Evolutionary conservation across 202 grass and related monocot genomes (phyloP).

Genomic region (Carex arenaria): DNA sequence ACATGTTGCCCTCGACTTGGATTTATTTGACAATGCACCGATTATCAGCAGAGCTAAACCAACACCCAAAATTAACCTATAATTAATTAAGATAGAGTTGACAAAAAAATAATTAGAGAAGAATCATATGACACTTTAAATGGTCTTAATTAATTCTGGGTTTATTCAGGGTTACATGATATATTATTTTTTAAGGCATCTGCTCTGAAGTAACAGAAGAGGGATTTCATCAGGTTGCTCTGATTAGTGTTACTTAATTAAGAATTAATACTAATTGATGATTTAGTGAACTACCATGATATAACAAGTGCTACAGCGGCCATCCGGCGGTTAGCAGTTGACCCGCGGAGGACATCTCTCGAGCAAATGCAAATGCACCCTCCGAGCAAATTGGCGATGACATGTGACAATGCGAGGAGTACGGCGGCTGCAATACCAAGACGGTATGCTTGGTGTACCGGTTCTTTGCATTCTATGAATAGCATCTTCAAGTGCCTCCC

Average conservation of each 20-base stretch:
- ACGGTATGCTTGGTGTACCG: conserved; percentile 64
- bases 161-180: no score
- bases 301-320: conserved; percentile 41
- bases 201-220: no score
- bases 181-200: no score
- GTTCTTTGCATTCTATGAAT: conserved; percentile 74
- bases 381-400: conserved; percentile 56
- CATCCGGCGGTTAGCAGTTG: conserved; percentile 53
- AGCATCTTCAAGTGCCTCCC: conserved; percentile 45
- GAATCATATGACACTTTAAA: neutral
- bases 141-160: neutral
- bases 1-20: conserved; percentile 43
- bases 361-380: conserved; percentile 64
- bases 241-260: neutral
- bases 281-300: conserved; percentile 43
- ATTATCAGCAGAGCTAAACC: conserved; percentile 55
- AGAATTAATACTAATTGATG: neutral
- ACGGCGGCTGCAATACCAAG: conserved; percentile 65
- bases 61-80: conserved; percentile 54
- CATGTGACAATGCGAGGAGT: conserved; percentile 55
- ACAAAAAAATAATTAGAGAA: neutral
- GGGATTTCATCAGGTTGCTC: neutral
- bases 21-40: conserved; percentile 62
- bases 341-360: neutral
- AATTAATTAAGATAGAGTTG: neutral